These are phyloP conservation scores for Collybia mongolica DNA, from an alignment of 768 basidiomycete genomes.

Conservation along the genomic window DNA sequence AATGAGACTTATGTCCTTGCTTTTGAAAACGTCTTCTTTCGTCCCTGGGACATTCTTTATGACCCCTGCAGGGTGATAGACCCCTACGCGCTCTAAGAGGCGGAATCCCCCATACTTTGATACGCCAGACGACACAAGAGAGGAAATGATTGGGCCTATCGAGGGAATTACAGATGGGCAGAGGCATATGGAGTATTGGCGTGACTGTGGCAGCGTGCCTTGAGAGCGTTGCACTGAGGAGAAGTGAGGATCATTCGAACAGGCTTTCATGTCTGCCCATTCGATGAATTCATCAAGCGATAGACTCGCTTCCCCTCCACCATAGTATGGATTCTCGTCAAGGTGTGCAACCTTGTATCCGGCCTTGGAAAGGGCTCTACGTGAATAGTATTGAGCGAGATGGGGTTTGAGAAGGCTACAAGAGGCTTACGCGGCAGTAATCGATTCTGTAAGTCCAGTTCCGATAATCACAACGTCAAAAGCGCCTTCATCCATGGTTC, in stretches of 20 bases:
- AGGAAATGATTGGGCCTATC: conserved; percentile 72
- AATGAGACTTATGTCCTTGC: conserved; percentile 67
- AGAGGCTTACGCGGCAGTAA: conserved; percentile 78
- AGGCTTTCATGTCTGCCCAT: conserved; percentile 54
- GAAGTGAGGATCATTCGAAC: conserved; percentile 28
- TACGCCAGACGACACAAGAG: conserved; percentile 80
- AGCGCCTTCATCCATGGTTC: conserved; percentile 34
- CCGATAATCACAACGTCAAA: conserved; percentile 74
- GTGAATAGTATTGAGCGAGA: conserved; percentile 10
- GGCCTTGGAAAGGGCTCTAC: conserved; percentile 84
- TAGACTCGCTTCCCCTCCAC: conserved; percentile 77
- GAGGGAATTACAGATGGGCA: conserved; percentile 81
- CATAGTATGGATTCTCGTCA: conserved; percentile 84
- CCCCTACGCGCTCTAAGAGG: conserved; percentile 67
- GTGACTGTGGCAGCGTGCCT: conserved; percentile 49
- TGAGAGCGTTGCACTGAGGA: conserved; percentile 43
- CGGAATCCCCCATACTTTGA: conserved; percentile 90
- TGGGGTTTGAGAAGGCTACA: conserved; percentile 1
- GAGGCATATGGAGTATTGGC: conserved; percentile 86
- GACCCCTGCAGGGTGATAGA: conserved; percentile 48
- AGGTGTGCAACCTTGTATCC: conserved; percentile 88
- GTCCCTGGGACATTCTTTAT: conserved; percentile 76
- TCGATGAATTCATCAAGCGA: conserved; percentile 75
- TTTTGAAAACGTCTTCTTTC: conserved; percentile 94
- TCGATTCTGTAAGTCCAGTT: conserved; percentile 83